Base-by-base conservation (phyloP, 2,329 filamentous ascomycete species). In the Xylaria arbuscula region DNA sequence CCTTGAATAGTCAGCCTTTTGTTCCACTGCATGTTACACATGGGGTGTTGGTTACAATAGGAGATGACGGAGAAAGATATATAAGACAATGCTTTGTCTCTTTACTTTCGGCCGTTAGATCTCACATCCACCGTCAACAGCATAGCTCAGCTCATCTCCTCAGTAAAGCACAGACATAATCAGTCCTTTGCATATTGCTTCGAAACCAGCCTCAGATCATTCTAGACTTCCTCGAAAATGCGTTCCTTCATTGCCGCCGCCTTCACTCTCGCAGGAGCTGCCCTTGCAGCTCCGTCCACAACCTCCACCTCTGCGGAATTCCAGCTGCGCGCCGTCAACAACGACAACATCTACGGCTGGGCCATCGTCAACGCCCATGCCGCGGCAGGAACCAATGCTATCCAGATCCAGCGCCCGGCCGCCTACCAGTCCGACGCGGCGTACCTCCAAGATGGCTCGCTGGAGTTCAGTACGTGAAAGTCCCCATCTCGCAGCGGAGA, bases 371-470 rank as follows among this genome's bases (percentile, higher is more conserved):
- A 74, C 57, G 56, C 72, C 9, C 71, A 73, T 32, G 32, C 62
- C 48, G 63, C 54, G 8, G 72, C 72, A 1, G 72, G 65, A 22
- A 53, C 24, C 2, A 72, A 74, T 36, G 64, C 63, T 10, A 70
- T 75, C 45, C 72, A 74, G 58, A 71, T 75, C 45, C 72, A 75
- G 60, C 73, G 72, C 2, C 71, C 72, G 4, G 28, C 69, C 4
- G 73, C 34, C 7, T 75, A 72, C 62, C 58, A 62, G 55, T 62
- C 72, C 38, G 73, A 75, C 47, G 19, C 60, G 40, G 58, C 72
- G 24, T 68, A 71, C 53, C 22, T 75, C 17, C 60, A 72, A 42
- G 54, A 51, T 32, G 62, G 64, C n/a, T 47, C 67, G 38, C 48
- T 74, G 1, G 59, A 50, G 57, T 74, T 74, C 28, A 64, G 73